phyloP scores from a whole-genome alignment of 139 green algal genomes.

The Edaphochlamys debaryana region DNA sequence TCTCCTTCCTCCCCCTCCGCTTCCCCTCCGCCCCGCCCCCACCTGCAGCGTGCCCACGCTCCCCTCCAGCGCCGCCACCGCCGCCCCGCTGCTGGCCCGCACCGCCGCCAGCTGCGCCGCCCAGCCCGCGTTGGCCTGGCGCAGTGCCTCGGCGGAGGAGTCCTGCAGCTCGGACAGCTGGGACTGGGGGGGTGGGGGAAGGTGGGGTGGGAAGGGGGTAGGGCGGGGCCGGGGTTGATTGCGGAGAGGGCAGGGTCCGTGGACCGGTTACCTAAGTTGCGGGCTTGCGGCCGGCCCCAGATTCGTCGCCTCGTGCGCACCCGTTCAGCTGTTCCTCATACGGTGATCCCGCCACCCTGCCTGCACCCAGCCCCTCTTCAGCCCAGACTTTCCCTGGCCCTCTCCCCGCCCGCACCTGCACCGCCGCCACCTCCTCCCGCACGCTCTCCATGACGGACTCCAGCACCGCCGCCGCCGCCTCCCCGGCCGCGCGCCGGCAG shows the following conservation, averaged over 20 bases:
- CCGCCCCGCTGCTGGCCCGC: constrained; percentile 1
- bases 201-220: background rate
- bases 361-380: too few relatives aligned
- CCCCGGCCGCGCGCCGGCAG: constrained; percentile 7
- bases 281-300: too few relatives aligned
- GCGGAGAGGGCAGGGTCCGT: background rate
- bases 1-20: too few relatives aligned
- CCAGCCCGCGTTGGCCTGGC: constrained; percentile 11
- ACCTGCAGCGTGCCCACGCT: constrained; percentile 24
- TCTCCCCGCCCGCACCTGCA: background rate
- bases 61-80: constrained; percentile 30
- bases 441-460: constrained; percentile 22
- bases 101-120: constrained; percentile 10
- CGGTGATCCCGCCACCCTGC: too few relatives aligned
- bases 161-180: constrained; percentile 17
- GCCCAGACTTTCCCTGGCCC: too few relatives aligned
- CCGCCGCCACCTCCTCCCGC: constrained; percentile 27
- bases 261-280: too few relatives aligned
- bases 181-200: background rate
- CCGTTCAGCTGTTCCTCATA: too few relatives aligned
- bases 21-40: too few relatives aligned
- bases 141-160: constrained; percentile 9
- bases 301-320: background rate
- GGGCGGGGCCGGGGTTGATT: too few relatives aligned
- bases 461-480: constrained; percentile 33